Evolutionary conservation across 2,329 filamentous ascomycete species (phyloP).

Genomic region (Hymenotorrendiella dingleyae): DNA sequence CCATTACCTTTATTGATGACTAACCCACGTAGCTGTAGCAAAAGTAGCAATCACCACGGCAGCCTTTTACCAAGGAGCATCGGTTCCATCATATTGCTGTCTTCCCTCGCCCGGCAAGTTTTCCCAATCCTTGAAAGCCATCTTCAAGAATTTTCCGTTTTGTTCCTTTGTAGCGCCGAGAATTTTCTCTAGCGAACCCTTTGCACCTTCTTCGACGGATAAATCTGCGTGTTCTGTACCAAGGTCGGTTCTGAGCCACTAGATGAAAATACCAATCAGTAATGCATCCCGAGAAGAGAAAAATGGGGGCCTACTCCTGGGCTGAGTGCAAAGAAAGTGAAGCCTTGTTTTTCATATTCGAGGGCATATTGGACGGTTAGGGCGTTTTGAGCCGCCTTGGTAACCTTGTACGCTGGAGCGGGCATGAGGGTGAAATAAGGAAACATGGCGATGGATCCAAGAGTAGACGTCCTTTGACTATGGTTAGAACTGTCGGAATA

Average conservation of each 20-base stretch:
- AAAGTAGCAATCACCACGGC: too few species aligned
- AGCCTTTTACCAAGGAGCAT: too few species aligned
- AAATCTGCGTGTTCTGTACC: slow-evolving; percentile 37
- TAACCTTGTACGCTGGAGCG: slow-evolving; percentile 37
- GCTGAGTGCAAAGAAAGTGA: slow-evolving; percentile 36
- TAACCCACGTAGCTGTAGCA: too few species aligned
- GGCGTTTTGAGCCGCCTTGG: slow-evolving; percentile 43
- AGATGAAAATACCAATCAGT: not conserved
- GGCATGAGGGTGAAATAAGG: slow-evolving; percentile 35
- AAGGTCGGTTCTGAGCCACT: slow-evolving; percentile 41
- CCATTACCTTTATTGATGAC: too few species aligned
- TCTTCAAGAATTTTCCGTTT: slow-evolving; percentile 48
- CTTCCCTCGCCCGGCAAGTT: too few species aligned
- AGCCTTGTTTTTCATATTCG: slow-evolving; percentile 34
- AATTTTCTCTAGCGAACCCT: slow-evolving; percentile 37
- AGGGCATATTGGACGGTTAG: slow-evolving; percentile 40
- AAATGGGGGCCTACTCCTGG: slow-evolving; percentile 36
- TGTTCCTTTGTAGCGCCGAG: slow-evolving; percentile 33
- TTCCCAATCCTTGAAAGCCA: too few species aligned
- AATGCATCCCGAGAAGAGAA: not conserved
- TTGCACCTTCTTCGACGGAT: slow-evolving; percentile 33
- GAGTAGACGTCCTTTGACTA: not conserved
- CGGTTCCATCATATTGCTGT: too few species aligned
- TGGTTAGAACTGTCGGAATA: not conserved
- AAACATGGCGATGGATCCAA: slow-evolving; percentile 11